Evolutionary conservation across 75 land plant species (phyloP).

Genomic region (Selaginella moellendorffii): DNA sequence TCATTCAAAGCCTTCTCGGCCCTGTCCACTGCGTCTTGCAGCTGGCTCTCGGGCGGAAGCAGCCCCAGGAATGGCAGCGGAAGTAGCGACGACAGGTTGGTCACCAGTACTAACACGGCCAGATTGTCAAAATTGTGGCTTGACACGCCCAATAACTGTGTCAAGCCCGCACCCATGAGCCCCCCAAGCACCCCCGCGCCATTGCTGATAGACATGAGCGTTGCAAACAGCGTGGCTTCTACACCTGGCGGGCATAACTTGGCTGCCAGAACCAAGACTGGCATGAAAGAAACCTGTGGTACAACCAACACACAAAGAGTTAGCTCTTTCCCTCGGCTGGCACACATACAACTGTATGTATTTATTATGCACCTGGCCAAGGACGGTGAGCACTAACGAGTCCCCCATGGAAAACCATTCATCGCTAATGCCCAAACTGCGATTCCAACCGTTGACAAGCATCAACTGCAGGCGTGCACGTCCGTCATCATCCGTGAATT

Average conservation of each 20-base stretch:
- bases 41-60: conserved; percentile 46
- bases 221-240: conserved; percentile 97
- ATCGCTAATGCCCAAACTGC: conserved; percentile 72
- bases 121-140: conserved; percentile 59
- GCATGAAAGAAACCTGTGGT: conserved; percentile 90
- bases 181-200: conserved; percentile 85
- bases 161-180: conserved; percentile 76
- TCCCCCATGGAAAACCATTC: conserved; percentile 98
- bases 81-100: conserved; percentile 78
- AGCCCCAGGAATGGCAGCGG: conserved; percentile 84
- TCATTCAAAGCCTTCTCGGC: conserved; percentile 14
- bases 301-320: background rate
- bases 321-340: background rate
- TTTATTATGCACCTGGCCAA: conserved; percentile 55
- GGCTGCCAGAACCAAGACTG: conserved; percentile 88
- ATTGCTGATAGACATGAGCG: conserved; percentile 94
- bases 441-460: conserved; percentile 83
- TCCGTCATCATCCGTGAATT: background rate
- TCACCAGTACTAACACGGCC: conserved; percentile 46
- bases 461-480: conserved; percentile 36
- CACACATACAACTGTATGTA: background rate
- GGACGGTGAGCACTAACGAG: conserved; percentile 73
- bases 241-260: conserved; percentile 80
- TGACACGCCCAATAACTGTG: conserved; percentile 75
- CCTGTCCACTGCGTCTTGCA: conserved; percentile 25